Conservation (phyloP, 2,329 filamentous ascomycete species). For the Colletotrichum neosansevieriae region DNA sequence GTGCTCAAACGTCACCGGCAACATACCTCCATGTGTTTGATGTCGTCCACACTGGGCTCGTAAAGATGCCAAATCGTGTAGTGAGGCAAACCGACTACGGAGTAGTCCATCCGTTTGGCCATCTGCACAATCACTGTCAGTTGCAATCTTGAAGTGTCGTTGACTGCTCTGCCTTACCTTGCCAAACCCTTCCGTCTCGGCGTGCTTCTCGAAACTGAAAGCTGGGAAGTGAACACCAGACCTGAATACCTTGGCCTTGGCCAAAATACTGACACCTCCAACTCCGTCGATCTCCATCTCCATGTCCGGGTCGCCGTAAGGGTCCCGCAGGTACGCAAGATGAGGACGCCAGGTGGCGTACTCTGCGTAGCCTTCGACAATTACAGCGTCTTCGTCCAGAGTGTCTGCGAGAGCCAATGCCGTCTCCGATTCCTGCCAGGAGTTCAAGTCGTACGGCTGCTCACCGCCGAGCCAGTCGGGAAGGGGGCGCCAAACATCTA, state of each 20-base stretch:
- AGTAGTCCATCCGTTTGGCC: slow-evolving; percentile 96
- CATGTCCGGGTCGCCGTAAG: slow-evolving; percentile 98
- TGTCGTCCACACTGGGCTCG: slow-evolving; percentile 97
- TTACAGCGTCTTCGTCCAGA: slow-evolving; percentile 96
- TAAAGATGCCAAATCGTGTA: slow-evolving; percentile 99
- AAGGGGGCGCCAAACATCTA: slow-evolving; percentile 97
- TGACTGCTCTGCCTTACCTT: slow-evolving; percentile 72
- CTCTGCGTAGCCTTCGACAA: slow-evolving; percentile 98
- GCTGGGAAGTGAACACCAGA: slow-evolving; percentile 97
- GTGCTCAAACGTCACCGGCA: not conserved
- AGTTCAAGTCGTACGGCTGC: slow-evolving; percentile 98
- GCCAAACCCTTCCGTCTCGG: slow-evolving; percentile 97
- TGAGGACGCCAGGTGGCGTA: slow-evolving; percentile 99
- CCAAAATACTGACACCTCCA: slow-evolving; percentile 95
- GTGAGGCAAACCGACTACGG: slow-evolving; percentile 93
- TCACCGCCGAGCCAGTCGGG: slow-evolving; percentile 99
- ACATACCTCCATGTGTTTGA: slow-evolving; percentile 90
- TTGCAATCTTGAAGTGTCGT: slow-evolving; percentile 31
- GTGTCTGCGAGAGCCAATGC: slow-evolving; percentile 93
- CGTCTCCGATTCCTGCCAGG: slow-evolving; percentile 99
- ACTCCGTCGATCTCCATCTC: slow-evolving; percentile 99
- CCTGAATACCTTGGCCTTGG: slow-evolving; percentile 95
- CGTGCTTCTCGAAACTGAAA: slow-evolving; percentile 98
- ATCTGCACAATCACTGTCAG: slow-evolving; percentile 69
- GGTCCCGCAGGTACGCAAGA: slow-evolving; percentile 94